Percentiles rank a stretch among this genome's conserved stretches.
These are phyloP conservation scores for Silene conica DNA, from an alignment of 148 eudicot species.

Conservation along the genomic window DNA sequence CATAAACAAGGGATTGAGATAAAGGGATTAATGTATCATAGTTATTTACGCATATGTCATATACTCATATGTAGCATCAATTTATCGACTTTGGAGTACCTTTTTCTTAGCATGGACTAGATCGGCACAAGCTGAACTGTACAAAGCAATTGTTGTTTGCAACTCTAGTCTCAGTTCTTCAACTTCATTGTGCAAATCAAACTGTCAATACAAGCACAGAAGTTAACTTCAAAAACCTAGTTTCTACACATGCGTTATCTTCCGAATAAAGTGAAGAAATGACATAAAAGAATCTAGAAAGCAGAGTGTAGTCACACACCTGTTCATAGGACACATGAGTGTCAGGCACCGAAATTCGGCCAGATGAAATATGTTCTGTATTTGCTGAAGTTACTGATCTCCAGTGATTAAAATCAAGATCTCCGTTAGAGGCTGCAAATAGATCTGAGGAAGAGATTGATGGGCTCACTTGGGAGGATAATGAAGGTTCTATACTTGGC, in stretches of 20 bases:
- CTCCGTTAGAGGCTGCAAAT: conserved; percentile 15
- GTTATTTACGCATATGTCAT: no score
- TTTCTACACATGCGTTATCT: no score
- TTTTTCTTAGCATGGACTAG: conserved; percentile 58
- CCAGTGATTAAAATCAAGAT: conserved; percentile 17
- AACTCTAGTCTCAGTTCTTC: conserved; percentile 59
- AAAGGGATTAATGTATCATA: neutral
- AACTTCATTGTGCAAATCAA: conserved; percentile 51
- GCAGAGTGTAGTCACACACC: conserved; percentile 10
- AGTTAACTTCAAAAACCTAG: neutral
- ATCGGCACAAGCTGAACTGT: conserved; percentile 64
- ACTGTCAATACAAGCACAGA: conserved; percentile 36
- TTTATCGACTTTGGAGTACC: conserved; percentile 29
- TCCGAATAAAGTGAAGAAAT: neutral
- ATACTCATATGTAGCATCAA: no score
- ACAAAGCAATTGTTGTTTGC: conserved; percentile 48
- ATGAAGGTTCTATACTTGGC: conserved; percentile 18
- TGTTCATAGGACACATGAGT: conserved; percentile 29
- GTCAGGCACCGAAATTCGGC: conserved; percentile 18
- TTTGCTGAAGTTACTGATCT: conserved; percentile 31
- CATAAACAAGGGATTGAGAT: no score
- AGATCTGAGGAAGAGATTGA: conserved; percentile 24
- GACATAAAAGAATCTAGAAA: neutral
- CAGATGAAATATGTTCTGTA: conserved; percentile 31
- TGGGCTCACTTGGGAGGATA: conserved; percentile 25